Base-by-base conservation (phyloP, 306 rosid species). In the Boehmeria nivea region DNA sequence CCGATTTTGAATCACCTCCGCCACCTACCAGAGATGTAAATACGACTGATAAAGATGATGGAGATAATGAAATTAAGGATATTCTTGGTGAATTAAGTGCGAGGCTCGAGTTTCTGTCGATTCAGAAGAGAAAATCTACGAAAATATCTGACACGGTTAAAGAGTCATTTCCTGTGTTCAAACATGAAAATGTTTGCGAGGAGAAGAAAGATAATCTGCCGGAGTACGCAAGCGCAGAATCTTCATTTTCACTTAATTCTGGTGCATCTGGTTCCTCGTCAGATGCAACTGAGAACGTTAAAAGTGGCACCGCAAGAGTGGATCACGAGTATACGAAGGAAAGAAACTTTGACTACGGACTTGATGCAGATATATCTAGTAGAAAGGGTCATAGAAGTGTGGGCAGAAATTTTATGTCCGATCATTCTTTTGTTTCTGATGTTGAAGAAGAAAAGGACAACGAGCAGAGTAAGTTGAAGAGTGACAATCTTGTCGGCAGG, bases 11-110 rank as follows among this genome's bases (percentile, higher is more conserved):
- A 54, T 80, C 91, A 2, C 97, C 88, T 4, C 71, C 58, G 2
- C 64, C 59, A 4, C 44, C 49, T 3, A 57, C 43, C 0, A 63
- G 45, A 37, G 69, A 51, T 24, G 69, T 60, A 2, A 55, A 18
- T 4, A 52, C 19, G 44, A 51, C 46, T 39, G 52, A 73, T 54
- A 59, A 64, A 56, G 67, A 58, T 61, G 72, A 40, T 33, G 82
- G 78, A 22, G 76, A 56, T 47, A 82, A 49, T 72, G 95, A 84
- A 57, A 91, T 87, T 57, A 80, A 80, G 76, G 94, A 85, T 71
- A 91, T 91, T 33, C 79, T 87, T 22, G 63, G 65, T 27, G 87
- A 87, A 21, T 75, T 90, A 75, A 84, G 67, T 60, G 70, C 95
- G 2, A 90, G 42, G 76, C 88, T 91, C 57, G 95, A 80, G 71